Percentiles rank a stretch among this genome's conserved stretches.
phyloP scores from a whole-genome alignment of 1,284 basidiomycete species.

The Pseudozyma flocculosa region DNA sequence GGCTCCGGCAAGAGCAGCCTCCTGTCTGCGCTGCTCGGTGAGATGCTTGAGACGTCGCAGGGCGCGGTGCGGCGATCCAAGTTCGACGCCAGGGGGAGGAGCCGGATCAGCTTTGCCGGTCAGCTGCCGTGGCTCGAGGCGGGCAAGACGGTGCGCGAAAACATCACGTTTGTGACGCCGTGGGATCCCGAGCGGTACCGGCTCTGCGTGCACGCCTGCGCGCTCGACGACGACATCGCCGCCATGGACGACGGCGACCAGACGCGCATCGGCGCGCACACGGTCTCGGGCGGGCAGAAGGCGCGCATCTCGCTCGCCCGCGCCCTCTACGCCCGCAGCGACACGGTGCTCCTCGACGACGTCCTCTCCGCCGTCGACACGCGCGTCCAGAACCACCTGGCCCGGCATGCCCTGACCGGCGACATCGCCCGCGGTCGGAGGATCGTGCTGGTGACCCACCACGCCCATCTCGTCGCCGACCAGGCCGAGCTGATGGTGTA shows the following conservation, averaged over 20 bases:
- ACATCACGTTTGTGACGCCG: constrained; percentile 45
- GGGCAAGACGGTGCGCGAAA: constrained; percentile 41
- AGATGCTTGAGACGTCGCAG: constrained; percentile 28
- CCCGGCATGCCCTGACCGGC: constrained; percentile 33
- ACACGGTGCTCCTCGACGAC: constrained; percentile 52
- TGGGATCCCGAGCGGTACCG: constrained; percentile 40
- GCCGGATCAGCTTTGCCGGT: constrained; percentile 35
- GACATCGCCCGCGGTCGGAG: constrained; percentile 63
- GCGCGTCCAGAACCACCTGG: constrained; percentile 62
- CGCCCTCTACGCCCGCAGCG: constrained; percentile 44
- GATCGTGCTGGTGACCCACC: constrained; percentile 73
- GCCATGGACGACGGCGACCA: constrained; percentile 49
- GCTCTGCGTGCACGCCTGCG: constrained; percentile 42
- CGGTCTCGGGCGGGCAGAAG: constrained; percentile 52
- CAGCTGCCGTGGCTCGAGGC: constrained; percentile 35
- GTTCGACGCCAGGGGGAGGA: constrained; percentile 35
- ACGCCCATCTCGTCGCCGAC: constrained; percentile 33
- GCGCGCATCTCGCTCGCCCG: constrained; percentile 49
- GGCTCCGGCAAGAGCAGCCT: constrained; percentile 52
- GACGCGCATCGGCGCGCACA: constrained; percentile 47
- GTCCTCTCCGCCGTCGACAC: constrained; percentile 65
- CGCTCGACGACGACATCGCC: constrained; percentile 42
- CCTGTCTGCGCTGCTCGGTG: constrained; percentile 45
- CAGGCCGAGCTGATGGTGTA: constrained; percentile 28
- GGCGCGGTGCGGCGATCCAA: constrained; percentile 29